Base-by-base conservation (phyloP, 805 yeast genomes). In the Yarrowia hollandica region DNA sequence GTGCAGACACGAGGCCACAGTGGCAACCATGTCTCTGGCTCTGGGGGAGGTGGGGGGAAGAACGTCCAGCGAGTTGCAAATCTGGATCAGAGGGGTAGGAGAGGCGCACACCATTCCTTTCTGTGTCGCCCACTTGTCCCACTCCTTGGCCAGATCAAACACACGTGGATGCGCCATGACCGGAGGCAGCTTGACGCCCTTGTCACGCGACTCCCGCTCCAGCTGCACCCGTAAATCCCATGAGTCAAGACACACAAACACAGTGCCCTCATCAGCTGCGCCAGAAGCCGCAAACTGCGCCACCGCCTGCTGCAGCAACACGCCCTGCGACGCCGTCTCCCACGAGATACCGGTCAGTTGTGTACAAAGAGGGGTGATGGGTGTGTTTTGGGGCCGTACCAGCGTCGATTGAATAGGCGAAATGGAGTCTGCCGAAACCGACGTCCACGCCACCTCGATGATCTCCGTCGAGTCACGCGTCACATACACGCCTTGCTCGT, bases 201-300 rank as follows among this genome's bases (percentile, higher is more conserved):
- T 82, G 68, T 88, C 96, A 37, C 89, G 77, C 7, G 96, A 88
- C 69, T 90, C 96, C 48, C 95, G 78, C 11, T 87, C 86, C 31
- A 91, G 73, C 67, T 85, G 86, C 48, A 91, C 91, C 61, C 90
- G 78, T 48, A 90, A 74, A 66, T 85, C 85, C 85, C 86, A 83
- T 10, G 85, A 77, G 66, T 83, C 82, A 62, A 82, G 75, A 0
- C 90, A 79, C 50, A 90, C 84, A 64, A 90, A 81, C 7, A 48
- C 39, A 7, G 55, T 31, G 10, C 30, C 39, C 8, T 22, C 30
- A 7, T 30, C 39, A 5, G 55, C 37, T 2, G 54, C 35, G 5
- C 37, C 39, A 12, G 39, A 33, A 4, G 38, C 28, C 3, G 83
- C 75, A 68, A 88, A 85, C 35, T 83, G 84, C 34, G 69, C 64